Evolutionary conservation across 345 rosid species (phyloP).

Genomic region (Salix dunnii): DNA sequence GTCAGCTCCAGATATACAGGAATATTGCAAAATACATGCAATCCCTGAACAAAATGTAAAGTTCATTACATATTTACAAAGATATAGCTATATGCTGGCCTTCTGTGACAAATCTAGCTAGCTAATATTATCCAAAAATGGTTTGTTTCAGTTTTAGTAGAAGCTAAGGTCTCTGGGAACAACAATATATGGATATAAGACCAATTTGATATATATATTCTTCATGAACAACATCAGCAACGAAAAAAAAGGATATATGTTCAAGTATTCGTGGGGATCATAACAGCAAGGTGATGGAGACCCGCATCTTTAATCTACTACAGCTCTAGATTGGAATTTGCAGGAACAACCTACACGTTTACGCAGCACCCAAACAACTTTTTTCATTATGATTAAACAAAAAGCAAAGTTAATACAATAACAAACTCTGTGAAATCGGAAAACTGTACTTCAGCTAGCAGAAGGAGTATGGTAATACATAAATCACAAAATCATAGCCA

Average conservation of each 20-base stretch:
- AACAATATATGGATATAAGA: neutral
- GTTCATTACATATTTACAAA: no score
- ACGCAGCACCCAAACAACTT: neutral
- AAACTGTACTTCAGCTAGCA: neutral
- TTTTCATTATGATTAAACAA: no score
- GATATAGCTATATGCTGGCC: neutral
- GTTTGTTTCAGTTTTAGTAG: neutral
- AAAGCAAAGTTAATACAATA: no score
- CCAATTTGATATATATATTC: neutral
- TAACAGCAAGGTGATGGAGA: neutral
- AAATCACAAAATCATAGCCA: no score
- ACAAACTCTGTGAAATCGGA: no score
- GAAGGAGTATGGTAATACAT: neutral
- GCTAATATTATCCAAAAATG: neutral
- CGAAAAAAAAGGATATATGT: no score
- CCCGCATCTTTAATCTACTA: neutral
- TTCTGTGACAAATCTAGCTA: neutral
- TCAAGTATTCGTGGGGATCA: neutral
- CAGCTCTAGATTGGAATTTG: neutral
- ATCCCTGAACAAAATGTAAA: no score
- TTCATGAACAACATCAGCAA: neutral
- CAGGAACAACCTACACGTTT: neutral
- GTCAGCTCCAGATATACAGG: no score
- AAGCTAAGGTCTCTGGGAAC: neutral
- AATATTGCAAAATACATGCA: no score